These are phyloP conservation scores for Naegleria lovaniensis DNA, from an alignment of 208 protist genomes.

Conservation along the genomic window DNA sequence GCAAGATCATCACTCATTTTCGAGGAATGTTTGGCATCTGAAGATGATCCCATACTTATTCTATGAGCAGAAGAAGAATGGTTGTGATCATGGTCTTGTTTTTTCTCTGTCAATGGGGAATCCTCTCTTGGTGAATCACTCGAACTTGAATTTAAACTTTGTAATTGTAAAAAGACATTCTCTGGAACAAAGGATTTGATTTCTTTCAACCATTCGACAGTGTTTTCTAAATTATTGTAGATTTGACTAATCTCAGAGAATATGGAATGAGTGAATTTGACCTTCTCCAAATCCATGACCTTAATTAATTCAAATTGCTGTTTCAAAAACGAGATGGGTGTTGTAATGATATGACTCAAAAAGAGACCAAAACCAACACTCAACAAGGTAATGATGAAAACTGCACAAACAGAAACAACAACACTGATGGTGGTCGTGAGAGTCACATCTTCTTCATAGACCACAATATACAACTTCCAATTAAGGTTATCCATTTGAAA, in stretches of 20 bases:
- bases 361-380: neutral
- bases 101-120: too few species aligned
- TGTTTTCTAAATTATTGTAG: neutral
- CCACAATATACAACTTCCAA: neutral
- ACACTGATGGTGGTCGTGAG: neutral
- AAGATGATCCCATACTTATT: too few species aligned
- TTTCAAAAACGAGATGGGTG: neutral
- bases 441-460: neutral
- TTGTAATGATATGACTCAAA: neutral
- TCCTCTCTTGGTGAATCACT: too few species aligned
- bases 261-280: neutral
- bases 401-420: neutral
- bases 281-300: neutral
- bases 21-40: too few species aligned
- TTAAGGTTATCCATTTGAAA: neutral
- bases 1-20: too few species aligned
- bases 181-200: neutral
- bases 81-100: too few species aligned
- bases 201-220: neutral
- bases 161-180: neutral
- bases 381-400: neutral
- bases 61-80: too few species aligned
- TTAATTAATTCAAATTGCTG: neutral
- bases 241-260: neutral
- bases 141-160: too few species aligned